Evolutionary conservation across 2,329 filamentous ascomycete genomes (phyloP).

Genomic region (Aspergillus neoniger): DNA sequence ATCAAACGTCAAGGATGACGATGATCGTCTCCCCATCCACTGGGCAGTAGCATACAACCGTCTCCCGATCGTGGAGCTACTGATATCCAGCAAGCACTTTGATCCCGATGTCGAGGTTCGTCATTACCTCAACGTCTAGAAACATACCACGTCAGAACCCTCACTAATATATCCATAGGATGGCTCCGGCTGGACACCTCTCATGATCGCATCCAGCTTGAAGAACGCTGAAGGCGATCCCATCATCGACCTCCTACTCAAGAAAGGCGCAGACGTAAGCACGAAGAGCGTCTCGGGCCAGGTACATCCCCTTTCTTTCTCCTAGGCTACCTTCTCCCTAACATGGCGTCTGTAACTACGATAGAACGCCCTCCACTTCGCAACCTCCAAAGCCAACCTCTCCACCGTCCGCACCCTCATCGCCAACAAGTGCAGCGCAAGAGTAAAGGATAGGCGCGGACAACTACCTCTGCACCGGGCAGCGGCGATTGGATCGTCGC

Average conservation of each 20-base stretch:
- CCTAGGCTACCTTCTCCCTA: neutral
- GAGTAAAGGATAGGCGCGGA: conserved; percentile 81
- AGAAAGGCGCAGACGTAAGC: conserved; percentile 51
- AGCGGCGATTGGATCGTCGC: conserved; percentile 84
- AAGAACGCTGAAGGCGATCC: conserved; percentile 48
- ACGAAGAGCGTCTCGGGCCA: conserved; percentile 47
- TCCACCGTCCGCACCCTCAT: conserved; percentile 79
- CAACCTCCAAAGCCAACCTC: conserved; percentile 84
- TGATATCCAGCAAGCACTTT: conserved; percentile 71
- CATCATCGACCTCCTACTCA: conserved; percentile 48
- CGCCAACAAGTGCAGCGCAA: conserved; percentile 71
- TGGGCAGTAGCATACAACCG: conserved; percentile 90
- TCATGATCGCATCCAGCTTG: conserved; percentile 53
- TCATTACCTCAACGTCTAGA: neutral
- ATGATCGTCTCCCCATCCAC: conserved; percentile 87
- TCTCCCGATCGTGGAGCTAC: conserved; percentile 69
- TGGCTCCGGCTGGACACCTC: conserved; percentile 52
- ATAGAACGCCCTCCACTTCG: conserved; percentile 86
- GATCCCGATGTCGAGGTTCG: conserved; percentile 77
- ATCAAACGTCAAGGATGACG: conserved; percentile 72
- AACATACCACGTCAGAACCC: neutral
- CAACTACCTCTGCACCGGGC: conserved; percentile 90
- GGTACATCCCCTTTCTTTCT: conserved; percentile 25
- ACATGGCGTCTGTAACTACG: neutral
- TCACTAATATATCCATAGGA: conserved; percentile 37